A percentile compares a stretch with the other conserved stretches of the same genome.
phyloP scores from a whole-genome alignment of 768 basidiomycete genomes.

The Macrolepiota albuminosa region DNA sequence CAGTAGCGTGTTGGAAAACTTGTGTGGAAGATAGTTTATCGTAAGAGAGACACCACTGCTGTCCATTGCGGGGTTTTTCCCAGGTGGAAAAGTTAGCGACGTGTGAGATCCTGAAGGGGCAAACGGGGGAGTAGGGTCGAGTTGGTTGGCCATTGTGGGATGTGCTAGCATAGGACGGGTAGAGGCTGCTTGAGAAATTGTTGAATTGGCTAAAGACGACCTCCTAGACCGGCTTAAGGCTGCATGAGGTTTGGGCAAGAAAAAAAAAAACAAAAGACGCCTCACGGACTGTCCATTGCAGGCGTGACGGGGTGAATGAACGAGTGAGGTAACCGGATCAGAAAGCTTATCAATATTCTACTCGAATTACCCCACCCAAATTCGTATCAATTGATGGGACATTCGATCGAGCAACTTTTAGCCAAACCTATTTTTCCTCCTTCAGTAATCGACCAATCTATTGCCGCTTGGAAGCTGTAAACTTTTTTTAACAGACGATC shows the following conservation, averaged over 20 bases:
- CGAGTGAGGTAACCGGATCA: neutral
- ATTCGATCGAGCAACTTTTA: neutral
- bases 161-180: constrained; percentile 16
- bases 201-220: constrained; percentile 19
- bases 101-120: constrained; percentile 11
- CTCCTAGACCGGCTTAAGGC: constrained; percentile 15
- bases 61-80: constrained; percentile 5
- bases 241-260: neutral
- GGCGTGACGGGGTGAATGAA: constrained; percentile 2
- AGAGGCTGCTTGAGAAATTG: constrained; percentile 17
- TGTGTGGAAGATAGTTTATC: constrained; percentile 69
- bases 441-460: too few relatives aligned
- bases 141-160: constrained; percentile 8
- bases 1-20: constrained; percentile 53
- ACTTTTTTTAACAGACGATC: neutral
- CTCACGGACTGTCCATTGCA: constrained; percentile 18
- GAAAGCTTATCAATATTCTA: neutral
- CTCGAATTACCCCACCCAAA: neutral
- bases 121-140: constrained; percentile 17
- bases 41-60: constrained; percentile 34
- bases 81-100: constrained; percentile 9
- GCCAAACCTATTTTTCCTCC: neutral
- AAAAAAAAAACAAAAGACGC: constrained; percentile 5
- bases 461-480: neutral
- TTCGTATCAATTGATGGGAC: too few relatives aligned